Evolutionary conservation across 352 stramenopile genomes (phyloP), one percentile per base, ranked within the genome.

Genomic region (Phytopythium ostracodes): DNA sequence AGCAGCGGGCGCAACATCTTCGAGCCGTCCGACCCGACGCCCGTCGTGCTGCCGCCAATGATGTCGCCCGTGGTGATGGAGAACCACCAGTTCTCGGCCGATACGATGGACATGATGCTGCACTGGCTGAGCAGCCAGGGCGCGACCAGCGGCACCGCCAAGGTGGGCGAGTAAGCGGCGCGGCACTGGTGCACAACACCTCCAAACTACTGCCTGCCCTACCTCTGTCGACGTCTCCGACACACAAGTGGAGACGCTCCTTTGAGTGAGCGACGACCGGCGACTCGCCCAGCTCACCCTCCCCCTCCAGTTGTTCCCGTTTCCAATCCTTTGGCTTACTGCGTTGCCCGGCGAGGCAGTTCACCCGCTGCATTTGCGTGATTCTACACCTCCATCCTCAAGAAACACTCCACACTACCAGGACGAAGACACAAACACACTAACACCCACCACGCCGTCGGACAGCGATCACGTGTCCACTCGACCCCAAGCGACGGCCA

Each of bases 1-100:
- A 59, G 27, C 46, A 44, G 53, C 46, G 24, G 55, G 36, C 38
- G 49, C 42, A 68, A 76, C 46, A 65, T 76, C 35, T 76, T 76
- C 22, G 62, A 64, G 27, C 35, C 56, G 25, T 54, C 46, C 49
- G 69, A 73, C 25, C 56, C 59, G 27, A 35, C 58, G 2, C 53
- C 66, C 1, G 70, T 75, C 29, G 55, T 70, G 2, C 22, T 76
- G 5, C 65, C 55, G 17, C 69, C 69, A 17, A 9, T 29, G 22
- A 38, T 56, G 22, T 25, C 49, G 6, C 62, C 67, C 9, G 66
- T 64, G 11, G 59, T 81, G 52, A 62, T 77, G 40, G 73, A 84
- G 59, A 75, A 65, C 22, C 70, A 73, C 24, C 72, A 83, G 59
- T 83, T 83, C 67, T 83, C 75, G 8, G 64, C 79, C n/a, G 75